Conservation (phyloP, 495 filamentous ascomycete genomes). For the Penicillium dipodomyicola region DNA sequence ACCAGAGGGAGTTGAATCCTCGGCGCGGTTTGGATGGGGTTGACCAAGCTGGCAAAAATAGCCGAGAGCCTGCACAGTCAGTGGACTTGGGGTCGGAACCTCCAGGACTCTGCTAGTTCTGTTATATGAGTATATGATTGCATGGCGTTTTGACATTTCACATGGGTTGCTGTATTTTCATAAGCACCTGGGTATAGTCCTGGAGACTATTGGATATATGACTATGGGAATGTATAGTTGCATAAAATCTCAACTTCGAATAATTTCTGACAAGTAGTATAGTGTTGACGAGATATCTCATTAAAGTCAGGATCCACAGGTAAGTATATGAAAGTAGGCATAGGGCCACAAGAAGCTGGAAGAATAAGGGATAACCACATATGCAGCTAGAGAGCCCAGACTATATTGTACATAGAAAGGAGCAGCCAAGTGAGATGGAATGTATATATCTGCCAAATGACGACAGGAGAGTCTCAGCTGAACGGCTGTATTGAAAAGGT, state of each 20-base stretch:
- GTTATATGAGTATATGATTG: background rate
- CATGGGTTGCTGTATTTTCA: conserved; percentile 2
- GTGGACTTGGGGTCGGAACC: background rate
- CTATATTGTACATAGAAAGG: background rate
- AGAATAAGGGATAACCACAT: conserved; percentile 1
- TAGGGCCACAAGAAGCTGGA: background rate
- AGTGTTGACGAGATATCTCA: background rate
- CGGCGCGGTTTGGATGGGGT: conserved; percentile 10
- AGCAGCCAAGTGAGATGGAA: background rate
- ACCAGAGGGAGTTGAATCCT: conserved; percentile 34
- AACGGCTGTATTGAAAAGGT: background rate
- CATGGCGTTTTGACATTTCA: conserved; percentile 1
- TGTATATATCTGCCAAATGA: background rate
- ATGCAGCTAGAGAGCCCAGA: background rate
- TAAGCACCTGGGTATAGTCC: background rate
- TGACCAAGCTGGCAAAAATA: background rate
- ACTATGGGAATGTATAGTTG: background rate
- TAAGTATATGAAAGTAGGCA: background rate
- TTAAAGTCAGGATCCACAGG: background rate
- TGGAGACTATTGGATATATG: background rate
- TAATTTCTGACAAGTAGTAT: background rate
- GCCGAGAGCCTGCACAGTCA: conserved; percentile 3
- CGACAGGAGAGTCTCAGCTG: background rate
- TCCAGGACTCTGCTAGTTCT: background rate
- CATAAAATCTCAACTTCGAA: background rate